Evolutionary conservation across 163 green algal genomes (phyloP).

Genomic region (Chloroidium sp.): DNA sequence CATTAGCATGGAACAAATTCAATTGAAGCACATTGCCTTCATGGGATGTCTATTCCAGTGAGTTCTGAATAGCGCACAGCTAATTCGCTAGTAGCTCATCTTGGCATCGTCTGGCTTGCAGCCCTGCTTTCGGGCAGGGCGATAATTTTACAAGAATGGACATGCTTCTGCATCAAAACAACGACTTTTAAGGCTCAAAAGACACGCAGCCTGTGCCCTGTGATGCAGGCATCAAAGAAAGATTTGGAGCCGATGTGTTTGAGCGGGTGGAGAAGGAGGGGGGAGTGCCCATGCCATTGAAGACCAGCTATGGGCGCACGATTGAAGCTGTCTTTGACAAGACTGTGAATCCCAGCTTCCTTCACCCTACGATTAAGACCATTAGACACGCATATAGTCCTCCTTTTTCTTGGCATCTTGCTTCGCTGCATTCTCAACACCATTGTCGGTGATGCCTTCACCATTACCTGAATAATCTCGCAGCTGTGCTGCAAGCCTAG

Average conservation of each 20-base stretch:
- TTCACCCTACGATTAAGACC: too few relatives aligned
- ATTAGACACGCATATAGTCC: too few relatives aligned
- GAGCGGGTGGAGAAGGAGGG: conserved; percentile 21
- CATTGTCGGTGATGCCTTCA: not conserved
- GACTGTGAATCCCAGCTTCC: too few relatives aligned
- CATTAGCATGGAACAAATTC: too few relatives aligned
- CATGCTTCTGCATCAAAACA: too few relatives aligned
- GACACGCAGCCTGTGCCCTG: not conserved
- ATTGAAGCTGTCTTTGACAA: conserved; percentile 16
- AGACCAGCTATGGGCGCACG: conserved; percentile 28
- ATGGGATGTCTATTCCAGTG: too few relatives aligned
- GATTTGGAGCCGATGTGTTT: conserved; percentile 41
- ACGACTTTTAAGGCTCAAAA: too few relatives aligned
- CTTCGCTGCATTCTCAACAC: not conserved
- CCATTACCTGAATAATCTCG: not conserved
- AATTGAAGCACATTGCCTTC: too few relatives aligned
- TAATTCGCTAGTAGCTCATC: not conserved
- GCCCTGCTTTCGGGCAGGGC: too few relatives aligned
- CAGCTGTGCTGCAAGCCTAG: not conserved
- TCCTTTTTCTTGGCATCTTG: not conserved
- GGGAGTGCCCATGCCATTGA: conserved; percentile 17
- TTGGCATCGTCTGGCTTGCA: too few relatives aligned
- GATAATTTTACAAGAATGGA: too few relatives aligned
- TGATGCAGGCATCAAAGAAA: conserved; percentile 28
- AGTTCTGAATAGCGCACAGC: too few relatives aligned